phyloP scores from a whole-genome alignment of 305 asterid genomes.

The Fraxinus xanthoxyloides region DNA sequence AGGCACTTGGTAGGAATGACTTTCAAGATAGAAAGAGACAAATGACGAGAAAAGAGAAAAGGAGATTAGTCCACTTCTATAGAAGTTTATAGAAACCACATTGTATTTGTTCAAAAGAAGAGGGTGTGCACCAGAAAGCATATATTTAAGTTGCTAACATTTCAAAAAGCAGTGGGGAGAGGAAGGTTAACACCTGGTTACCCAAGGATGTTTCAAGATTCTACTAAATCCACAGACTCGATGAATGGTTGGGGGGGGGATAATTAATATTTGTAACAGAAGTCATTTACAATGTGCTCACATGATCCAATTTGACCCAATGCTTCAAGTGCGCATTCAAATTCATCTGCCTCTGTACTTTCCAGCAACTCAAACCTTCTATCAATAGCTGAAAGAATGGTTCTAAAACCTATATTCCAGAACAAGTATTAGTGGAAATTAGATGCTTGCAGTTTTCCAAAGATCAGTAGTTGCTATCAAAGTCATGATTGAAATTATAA shows the following conservation, averaged over 20 bases:
- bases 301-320: constrained; percentile 90
- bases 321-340: constrained; percentile 91
- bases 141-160: background rate
- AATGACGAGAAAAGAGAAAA: constrained; percentile 22
- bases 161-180: background rate
- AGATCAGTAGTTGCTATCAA: background rate
- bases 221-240: constrained; percentile 11
- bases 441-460: constrained; percentile 8
- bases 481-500: background rate
- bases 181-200: constrained; percentile 16
- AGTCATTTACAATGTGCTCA: constrained; percentile 41
- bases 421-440: constrained; percentile 18
- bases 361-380: constrained; percentile 58
- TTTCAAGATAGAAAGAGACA: constrained; percentile 13
- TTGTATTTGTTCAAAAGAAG: constrained; percentile 12
- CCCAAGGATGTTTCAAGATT: constrained; percentile 9
- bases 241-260: background rate
- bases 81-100: background rate
- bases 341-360: constrained; percentile 69
- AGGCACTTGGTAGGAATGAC: constrained; percentile 6
- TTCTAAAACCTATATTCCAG: constrained; percentile 52
- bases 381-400: constrained; percentile 64
- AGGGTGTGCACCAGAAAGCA: constrained; percentile 9
- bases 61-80: constrained; percentile 2
- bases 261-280: constrained; percentile 12